Conservation (phyloP, 139 green algal genomes). For the Chlamydomonas schloesseri region DNA sequence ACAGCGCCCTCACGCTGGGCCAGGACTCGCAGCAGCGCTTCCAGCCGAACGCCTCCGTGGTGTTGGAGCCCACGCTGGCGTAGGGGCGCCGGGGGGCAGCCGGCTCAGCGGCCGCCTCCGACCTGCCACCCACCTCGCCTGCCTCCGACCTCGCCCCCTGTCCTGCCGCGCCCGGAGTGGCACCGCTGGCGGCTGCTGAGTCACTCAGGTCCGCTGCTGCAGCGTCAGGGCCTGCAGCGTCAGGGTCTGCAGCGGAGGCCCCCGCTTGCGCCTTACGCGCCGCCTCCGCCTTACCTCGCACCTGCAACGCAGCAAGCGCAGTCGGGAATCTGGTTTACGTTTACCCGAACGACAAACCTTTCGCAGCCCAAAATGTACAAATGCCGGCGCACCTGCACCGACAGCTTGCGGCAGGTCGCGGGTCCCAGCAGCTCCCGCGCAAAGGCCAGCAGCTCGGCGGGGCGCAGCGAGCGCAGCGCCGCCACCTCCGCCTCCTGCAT, state of each 20-base stretch:
- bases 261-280: not conserved
- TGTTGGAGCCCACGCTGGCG: conserved; percentile 37
- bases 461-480: conserved; percentile 65
- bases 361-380: not conserved
- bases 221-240: too few relatives aligned
- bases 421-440: conserved; percentile 42
- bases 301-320: not conserved
- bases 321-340: too few relatives aligned
- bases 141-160: too few relatives aligned
- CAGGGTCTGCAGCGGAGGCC: not conserved
- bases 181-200: too few relatives aligned
- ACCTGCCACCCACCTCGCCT: too few relatives aligned
- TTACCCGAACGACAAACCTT: too few relatives aligned
- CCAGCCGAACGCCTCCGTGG: not conserved
- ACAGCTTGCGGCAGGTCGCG: conserved; percentile 52
- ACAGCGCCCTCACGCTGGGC: conserved; percentile 36
- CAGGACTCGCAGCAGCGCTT: conserved; percentile 71
- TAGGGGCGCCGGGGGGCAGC: conserved; percentile 52
- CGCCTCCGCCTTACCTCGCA: conserved; percentile 11
- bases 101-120: too few relatives aligned
- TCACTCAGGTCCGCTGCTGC: too few relatives aligned
- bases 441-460: conserved; percentile 72
- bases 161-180: too few relatives aligned
- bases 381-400: conserved; percentile 53
- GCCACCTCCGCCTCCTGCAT: conserved; percentile 71